These are phyloP conservation scores for Myrica gale DNA, from an alignment of 306 rosid species.

Conservation along the genomic window DNA sequence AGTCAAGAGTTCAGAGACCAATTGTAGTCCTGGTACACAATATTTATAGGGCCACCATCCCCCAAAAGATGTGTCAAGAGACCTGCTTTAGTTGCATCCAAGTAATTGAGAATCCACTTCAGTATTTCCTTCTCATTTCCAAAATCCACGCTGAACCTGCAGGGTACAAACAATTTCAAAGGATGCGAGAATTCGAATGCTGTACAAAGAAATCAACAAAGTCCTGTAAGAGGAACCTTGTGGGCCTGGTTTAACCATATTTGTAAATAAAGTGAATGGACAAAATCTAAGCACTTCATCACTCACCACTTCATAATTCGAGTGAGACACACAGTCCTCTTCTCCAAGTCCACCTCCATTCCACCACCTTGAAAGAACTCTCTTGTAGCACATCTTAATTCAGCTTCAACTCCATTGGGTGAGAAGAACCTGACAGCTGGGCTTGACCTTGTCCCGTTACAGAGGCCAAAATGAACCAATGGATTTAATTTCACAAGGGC, in stretches of 20 bases:
- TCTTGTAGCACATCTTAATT: slow-evolving; percentile 74
- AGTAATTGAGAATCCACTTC: slow-evolving; percentile 67
- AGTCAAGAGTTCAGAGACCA: slow-evolving; percentile 69
- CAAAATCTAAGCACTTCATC: not conserved
- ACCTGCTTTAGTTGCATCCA: slow-evolving; percentile 84
- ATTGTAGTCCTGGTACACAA: slow-evolving; percentile 61
- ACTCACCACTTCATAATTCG: slow-evolving; percentile 73
- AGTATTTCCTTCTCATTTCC: slow-evolving; percentile 68
- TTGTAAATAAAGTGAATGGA: not conserved
- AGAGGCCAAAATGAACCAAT: slow-evolving; percentile 78
- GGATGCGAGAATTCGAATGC: not conserved
- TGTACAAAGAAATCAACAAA: not conserved
- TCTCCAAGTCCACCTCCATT: slow-evolving; percentile 81
- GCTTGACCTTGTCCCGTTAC: slow-evolving; percentile 82
- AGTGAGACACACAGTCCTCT: slow-evolving; percentile 67
- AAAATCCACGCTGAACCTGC: slow-evolving; percentile 83
- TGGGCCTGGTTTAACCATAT: not conserved
- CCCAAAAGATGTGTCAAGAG: slow-evolving; percentile 76
- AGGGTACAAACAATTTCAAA: not conserved
- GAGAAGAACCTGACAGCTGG: slow-evolving; percentile 76
- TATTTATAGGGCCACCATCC: slow-evolving; percentile 64
- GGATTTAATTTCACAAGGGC: slow-evolving; percentile 68
- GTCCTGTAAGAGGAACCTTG: not conserved
- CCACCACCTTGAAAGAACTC: slow-evolving; percentile 73
- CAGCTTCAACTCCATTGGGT: slow-evolving; percentile 66